Conservation (phyloP, 768 basidiomycete genomes). For the Tricholoma matsutake region DNA sequence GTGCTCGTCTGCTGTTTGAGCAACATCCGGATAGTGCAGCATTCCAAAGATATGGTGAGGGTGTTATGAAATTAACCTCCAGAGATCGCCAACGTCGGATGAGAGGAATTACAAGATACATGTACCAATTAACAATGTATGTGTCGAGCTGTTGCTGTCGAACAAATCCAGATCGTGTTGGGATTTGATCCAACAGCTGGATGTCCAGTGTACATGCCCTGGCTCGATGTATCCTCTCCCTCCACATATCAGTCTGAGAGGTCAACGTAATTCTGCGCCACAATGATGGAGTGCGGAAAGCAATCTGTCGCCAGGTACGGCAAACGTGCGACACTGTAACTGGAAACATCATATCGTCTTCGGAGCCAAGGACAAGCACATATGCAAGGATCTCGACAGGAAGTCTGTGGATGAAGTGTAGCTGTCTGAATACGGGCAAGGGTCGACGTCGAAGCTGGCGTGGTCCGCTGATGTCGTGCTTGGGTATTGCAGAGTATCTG, state of each 20-base stretch:
- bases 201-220: slow-evolving; percentile 62
- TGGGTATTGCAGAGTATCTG: slow-evolving; percentile 7
- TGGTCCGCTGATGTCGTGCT: slow-evolving; percentile 31
- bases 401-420: slow-evolving; percentile 54
- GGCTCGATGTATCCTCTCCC: slow-evolving; percentile 57
- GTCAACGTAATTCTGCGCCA: slow-evolving; percentile 61
- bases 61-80: slow-evolving; percentile 49
- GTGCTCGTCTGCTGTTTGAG: slow-evolving; percentile 28
- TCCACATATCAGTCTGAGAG: slow-evolving; percentile 55
- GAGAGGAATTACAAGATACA: slow-evolving; percentile 53
- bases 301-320: slow-evolving; percentile 57
- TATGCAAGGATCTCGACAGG: slow-evolving; percentile 63
- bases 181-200: slow-evolving; percentile 38
- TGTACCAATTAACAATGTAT: slow-evolving; percentile 54
- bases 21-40: slow-evolving; percentile 58
- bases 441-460: slow-evolving; percentile 33
- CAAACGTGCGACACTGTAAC: slow-evolving; percentile 69
- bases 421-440: slow-evolving; percentile 14
- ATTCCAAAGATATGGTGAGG: slow-evolving; percentile 67
- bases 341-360: slow-evolving; percentile 55
- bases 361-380: slow-evolving; percentile 59
- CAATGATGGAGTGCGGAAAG: slow-evolving; percentile 55
- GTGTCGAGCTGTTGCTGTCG: slow-evolving; percentile 36
- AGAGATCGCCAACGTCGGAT: slow-evolving; percentile 62
- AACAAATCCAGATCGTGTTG: slow-evolving; percentile 20